Base-by-base conservation (phyloP, 2,329 filamentous ascomycete genomes). In the Alternaria infectoria region DNA sequence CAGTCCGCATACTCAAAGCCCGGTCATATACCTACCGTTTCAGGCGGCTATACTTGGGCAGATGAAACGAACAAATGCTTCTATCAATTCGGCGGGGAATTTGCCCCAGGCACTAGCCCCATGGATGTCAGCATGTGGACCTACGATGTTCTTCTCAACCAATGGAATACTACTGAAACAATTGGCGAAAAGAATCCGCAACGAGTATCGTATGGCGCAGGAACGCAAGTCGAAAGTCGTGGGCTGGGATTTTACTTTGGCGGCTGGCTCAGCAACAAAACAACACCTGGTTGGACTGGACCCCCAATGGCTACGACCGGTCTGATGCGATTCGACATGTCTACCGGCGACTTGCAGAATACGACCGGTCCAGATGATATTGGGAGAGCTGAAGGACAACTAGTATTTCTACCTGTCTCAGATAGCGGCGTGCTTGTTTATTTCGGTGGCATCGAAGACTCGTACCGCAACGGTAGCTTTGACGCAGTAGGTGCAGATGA, bases 61-160 rank as follows among this genome's bases (percentile, higher is more conserved):
- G 89, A 90, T 72, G 80, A 84, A 25, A 81, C 88, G 43, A 90
- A 91, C 78, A 89, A 89, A 72, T 82, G 84, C 46, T 84, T 91
- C 54, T 90, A 89, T 72, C 80, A 88, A 3, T 90, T 86, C 69
- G 89, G 88, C 11, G 89, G 89, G 49, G 86, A 89, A 65, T 86
- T 84, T 61, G 72, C 71, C 40, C 50, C 62, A 12, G 68, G 71
- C 6, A 65, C 43, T 45, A 66, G 80, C 3, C 85, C 86, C 0
- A 78, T 81, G 40, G 73, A 82, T 0, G 85, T 86, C 57, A 78
- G 78, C 21, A 82, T 90, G 26, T 88, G 86, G 77, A 80, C 82
- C 6, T 90, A 88, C 76, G 88, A 90, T 67, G 81, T 85, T 6
- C 69, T 88, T 32, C 79, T 86, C 59, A 79, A 89, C 64, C 78